A percentile compares a stretch with the other conserved stretches of the same genome.
Evolutionary conservation across 2,329 filamentous ascomycete species (phyloP).

Genomic region (Phoma sp.): DNA sequence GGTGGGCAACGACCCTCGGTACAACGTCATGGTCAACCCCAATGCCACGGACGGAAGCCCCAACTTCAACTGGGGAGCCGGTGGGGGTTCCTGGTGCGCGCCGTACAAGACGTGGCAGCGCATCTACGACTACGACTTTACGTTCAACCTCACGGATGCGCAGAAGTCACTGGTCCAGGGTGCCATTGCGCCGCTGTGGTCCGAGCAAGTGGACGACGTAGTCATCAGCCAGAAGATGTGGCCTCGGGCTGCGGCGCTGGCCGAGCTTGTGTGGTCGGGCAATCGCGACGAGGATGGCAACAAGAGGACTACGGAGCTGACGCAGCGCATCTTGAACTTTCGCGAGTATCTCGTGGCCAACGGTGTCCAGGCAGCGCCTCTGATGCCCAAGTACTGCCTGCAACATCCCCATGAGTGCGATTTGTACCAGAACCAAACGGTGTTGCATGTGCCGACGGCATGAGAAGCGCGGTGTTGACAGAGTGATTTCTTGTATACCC

Average conservation of each 20-base stretch:
- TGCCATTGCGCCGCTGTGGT: constrained; percentile 60
- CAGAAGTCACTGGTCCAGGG: constrained; percentile 60
- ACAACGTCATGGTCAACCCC: constrained; percentile 62
- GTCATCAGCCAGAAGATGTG: constrained; percentile 60
- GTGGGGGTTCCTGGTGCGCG: constrained; percentile 63
- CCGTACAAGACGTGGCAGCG: constrained; percentile 68
- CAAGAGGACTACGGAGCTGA: constrained; percentile 61
- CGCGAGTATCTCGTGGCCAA: constrained; percentile 65
- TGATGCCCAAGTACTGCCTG: constrained; percentile 65
- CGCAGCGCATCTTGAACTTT: constrained; percentile 65
- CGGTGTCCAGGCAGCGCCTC: constrained; percentile 57
- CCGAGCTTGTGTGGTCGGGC: constrained; percentile 63
- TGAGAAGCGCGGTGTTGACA: not conserved
- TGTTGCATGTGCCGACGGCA: constrained; percentile 12
- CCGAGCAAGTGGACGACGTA: constrained; percentile 62
- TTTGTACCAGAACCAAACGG: constrained; percentile 59
- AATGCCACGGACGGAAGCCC: constrained; percentile 47
- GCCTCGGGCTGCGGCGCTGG: constrained; percentile 64
- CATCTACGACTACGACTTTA: constrained; percentile 66
- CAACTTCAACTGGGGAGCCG: constrained; percentile 63
- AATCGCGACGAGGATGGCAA: constrained; percentile 57
- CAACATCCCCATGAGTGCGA: constrained; percentile 66
- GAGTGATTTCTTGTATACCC: not conserved
- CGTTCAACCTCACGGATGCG: constrained; percentile 53
- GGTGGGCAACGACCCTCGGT: constrained; percentile 62